Base-by-base conservation (phyloP, 306 rosid species). In the Carpinus fangiana region DNA sequence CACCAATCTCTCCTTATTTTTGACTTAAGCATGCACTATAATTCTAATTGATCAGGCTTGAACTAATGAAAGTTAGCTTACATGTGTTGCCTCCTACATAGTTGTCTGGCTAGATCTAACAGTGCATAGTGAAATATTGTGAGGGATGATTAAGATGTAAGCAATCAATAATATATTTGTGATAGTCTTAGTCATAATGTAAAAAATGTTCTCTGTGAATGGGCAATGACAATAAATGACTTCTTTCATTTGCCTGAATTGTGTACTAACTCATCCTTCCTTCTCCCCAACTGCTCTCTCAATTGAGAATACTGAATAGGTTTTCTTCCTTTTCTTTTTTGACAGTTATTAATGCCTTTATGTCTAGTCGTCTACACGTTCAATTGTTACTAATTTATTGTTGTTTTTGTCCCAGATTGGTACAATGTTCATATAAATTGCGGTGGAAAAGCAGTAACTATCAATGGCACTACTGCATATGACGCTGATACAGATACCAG, bases 351-450 rank as follows among this genome's bases (percentile, higher is more conserved):
- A 64, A 36, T 3, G 34, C n/a, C 4, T 5, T 21, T 36, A 11
- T 17, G 64, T 48, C 57, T 55, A 70, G 34, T 18, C 13, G 20
- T 48, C 57, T 55, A 70, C 34, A 23, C 14, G 20, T 34, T 55
- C 43, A 38, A 11, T 4, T 12, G 61, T 52, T 43, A 62, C 53
- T 76, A 70, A 60, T 38, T 5, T 43, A n/a, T n/a, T 73, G 41
- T 38, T 45, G 26, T 17, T 56, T 50, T 54, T 41, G 2, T n/a
- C 26, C 16, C 78, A 81, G 90, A 52, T 46, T 17, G 7, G 52
- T 69, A 81, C 75, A 79, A 50, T 71, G 56, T 84, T 54, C 83
- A 26, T 48, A 84, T 87, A 72, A 87, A 87, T 60, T 84, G 87
- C 62, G 90, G 90, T 0, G 88, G 90, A 45, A 70, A 46, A 45